phyloP scores from a whole-genome alignment of 768 basidiomycete species.

The Tubosaeta sp. region DNA sequence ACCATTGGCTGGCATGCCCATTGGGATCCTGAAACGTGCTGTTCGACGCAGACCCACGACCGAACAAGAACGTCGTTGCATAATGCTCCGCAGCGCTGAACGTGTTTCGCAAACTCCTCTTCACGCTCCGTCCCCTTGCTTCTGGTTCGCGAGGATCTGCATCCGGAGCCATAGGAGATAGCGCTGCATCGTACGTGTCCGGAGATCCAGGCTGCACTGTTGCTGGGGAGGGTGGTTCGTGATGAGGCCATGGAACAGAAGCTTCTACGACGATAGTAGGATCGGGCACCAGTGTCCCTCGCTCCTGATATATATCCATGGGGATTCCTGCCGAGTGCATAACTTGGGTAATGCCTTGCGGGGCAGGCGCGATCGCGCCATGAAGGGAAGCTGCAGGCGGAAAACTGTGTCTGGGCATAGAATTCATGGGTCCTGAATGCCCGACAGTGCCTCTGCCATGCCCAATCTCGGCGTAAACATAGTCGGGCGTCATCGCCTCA shows the following conservation, averaged over 20 bases:
- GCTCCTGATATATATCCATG: slow-evolving; percentile 20
- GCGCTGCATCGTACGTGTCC: slow-evolving; percentile 41
- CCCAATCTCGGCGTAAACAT: slow-evolving; percentile 72
- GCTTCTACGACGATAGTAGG: slow-evolving; percentile 11
- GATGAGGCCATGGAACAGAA: slow-evolving; percentile 42
- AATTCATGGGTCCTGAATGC: slow-evolving; percentile 15
- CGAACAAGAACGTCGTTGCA: slow-evolving; percentile 61
- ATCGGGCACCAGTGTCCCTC: slow-evolving; percentile 8
- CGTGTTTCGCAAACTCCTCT: slow-evolving; percentile 62
- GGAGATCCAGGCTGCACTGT: slow-evolving; percentile 32
- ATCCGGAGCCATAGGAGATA: slow-evolving; percentile 29
- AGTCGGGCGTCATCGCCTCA: slow-evolving; percentile 66
- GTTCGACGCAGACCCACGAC: slow-evolving; percentile 39
- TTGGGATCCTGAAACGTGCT: slow-evolving; percentile 20
- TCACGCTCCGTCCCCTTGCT: slow-evolving; percentile 56
- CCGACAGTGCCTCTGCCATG: slow-evolving; percentile 55
- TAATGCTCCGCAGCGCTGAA: slow-evolving; percentile 68
- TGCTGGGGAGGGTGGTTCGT: slow-evolving; percentile 35
- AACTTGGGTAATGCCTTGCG: slow-evolving; percentile 32
- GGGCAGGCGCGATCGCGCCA: slow-evolving; percentile 12
- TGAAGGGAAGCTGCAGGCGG: slow-evolving; percentile 21
- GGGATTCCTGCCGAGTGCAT: slow-evolving; percentile 32
- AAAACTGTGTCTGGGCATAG: slow-evolving; percentile 23
- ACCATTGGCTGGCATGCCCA: slow-evolving; percentile 19
- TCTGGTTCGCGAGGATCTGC: slow-evolving; percentile 34